A percentile compares a stretch with the other conserved stretches of the same genome.
Conservation (phyloP, 2,329 filamentous ascomycete species). For the Pseudogymnoascus destructans region DNA sequence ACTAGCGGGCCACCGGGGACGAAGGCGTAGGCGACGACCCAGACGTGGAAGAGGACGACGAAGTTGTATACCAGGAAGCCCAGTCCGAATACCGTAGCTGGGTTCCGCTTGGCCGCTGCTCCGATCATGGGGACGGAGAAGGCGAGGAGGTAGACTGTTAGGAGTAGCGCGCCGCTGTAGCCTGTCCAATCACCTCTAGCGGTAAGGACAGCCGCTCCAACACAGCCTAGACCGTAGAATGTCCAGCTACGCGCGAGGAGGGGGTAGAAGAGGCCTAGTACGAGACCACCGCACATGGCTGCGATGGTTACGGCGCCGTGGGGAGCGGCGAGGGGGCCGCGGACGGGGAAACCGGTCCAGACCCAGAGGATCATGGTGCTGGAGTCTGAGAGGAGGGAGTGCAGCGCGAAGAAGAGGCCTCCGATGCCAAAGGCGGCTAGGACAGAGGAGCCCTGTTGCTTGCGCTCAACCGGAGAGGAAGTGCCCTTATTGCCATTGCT, state of each 20-base stretch:
- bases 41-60: conserved; percentile 92
- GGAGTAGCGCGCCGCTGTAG: conserved; percentile 67
- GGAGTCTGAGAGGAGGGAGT: conserved; percentile 87
- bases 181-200: conserved; percentile 72
- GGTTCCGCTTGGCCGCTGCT: conserved; percentile 63
- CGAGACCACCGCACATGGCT: conserved; percentile 71
- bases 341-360: conserved; percentile 90
- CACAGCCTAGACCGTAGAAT: conserved; percentile 61
- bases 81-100: conserved; percentile 69
- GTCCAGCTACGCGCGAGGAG: conserved; percentile 63
- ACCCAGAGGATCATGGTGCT: conserved; percentile 99
- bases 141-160: conserved; percentile 72
- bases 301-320: conserved; percentile 79
- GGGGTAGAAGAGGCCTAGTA: conserved; percentile 63
- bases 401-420: conserved; percentile 76
- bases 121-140: conserved; percentile 61
- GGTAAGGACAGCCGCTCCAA: conserved; percentile 69
- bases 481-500: conserved; percentile 40
- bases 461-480: conserved; percentile 33
- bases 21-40: conserved; percentile 97
- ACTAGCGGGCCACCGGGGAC: conserved; percentile 88
- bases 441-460: conserved; percentile 52
- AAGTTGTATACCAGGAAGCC: conserved; percentile 90
- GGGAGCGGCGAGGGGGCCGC: conserved; percentile 76
- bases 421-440: conserved; percentile 67